Evolutionary conservation across 306 rosid genomes (phyloP).

Genomic region (Trifolium repens): DNA sequence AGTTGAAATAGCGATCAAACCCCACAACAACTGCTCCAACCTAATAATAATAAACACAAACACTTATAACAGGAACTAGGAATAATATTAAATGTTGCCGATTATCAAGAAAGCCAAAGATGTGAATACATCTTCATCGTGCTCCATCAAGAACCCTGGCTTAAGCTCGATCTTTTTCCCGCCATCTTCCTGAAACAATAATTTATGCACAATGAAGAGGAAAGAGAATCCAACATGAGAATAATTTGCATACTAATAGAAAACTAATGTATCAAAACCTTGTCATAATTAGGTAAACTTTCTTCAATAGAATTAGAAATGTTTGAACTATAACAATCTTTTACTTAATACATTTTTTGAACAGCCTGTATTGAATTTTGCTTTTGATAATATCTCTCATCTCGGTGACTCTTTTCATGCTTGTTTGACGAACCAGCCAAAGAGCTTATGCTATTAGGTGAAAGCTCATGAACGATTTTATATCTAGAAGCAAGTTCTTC

Average conservation of each 20-base stretch:
- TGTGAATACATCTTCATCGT: slow-evolving; percentile 71
- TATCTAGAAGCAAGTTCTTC: too few species aligned
- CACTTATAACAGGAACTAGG: slow-evolving; percentile 20
- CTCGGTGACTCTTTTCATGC: too few species aligned
- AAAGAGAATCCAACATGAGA: slow-evolving; percentile 6
- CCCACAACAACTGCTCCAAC: slow-evolving; percentile 99
- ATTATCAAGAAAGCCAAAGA: slow-evolving; percentile 40
- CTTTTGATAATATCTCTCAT: too few species aligned
- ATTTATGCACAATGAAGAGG: not conserved
- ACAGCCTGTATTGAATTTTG: too few species aligned
- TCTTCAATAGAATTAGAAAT: not conserved
- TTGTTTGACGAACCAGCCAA: too few species aligned
- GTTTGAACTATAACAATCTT: too few species aligned
- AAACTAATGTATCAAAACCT: not conserved
- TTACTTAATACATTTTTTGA: too few species aligned
- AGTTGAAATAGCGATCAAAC: slow-evolving; percentile 96
- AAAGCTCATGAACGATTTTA: too few species aligned
- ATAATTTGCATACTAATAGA: slow-evolving; percentile 6
- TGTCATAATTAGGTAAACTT: not conserved
- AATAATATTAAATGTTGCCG: not conserved
- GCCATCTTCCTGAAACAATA: slow-evolving; percentile 76
- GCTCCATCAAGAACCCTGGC: slow-evolving; percentile 96
- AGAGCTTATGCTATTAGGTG: too few species aligned
- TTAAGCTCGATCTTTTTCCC: slow-evolving; percentile 90
- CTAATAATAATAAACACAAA: slow-evolving; percentile 50